Base-by-base conservation (phyloP, 78 protist species). In the Chrysochromulina parva region DNA sequence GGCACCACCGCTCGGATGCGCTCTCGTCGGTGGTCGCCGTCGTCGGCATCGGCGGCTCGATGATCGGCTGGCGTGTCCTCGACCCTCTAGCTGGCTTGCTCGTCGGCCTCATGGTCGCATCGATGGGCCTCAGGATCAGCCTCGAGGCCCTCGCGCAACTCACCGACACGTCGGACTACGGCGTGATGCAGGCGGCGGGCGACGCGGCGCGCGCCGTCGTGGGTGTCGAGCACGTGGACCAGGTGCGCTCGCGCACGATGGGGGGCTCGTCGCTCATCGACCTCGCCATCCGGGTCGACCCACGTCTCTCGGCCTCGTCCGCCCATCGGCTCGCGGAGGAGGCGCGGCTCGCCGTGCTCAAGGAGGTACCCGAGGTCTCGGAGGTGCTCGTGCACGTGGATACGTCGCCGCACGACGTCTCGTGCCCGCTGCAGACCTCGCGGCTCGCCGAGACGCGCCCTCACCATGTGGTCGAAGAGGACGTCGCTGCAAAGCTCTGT, bases 1-100 rank as follows among this genome's bases (percentile, higher is more conserved):
- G 48, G 81, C 92, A 90, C 80, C 92, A 90, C 80, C 80, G 92
- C n/a, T 38, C 89, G 24, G 92, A 90, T 10, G 67, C 92, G 19
- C 38, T 82, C 58, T 81, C 89, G 24, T 66, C 85, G 11, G 76
- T 90, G 9, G 88, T 90, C 24, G 92, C 92, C 13, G 38, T 90
- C 16, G n/a, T 59, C 53, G 92, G 92, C 59, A 54, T 90, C 22
- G 16, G 65, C 53, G 92, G 92, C 26, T 55, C 58, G 55, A 10
- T 54, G 62, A 0, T 10, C 67, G 88, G 88, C 50, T 9, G 4
- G 28, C 62, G 22, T 6, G 14, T 9, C 24, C 74, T 90, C 50
- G 92, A 90, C 81, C 88, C 92, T 6, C 3, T 90, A 60, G 88
- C 62, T 11, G 78, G 89, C 47, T 9, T 54, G 24, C 38, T 16